Percentiles rank a stretch among this genome's conserved stretches.
Conservation (phyloP, 371 early-diverging fungal genomes). For the Apophysomyces variabilis region DNA sequence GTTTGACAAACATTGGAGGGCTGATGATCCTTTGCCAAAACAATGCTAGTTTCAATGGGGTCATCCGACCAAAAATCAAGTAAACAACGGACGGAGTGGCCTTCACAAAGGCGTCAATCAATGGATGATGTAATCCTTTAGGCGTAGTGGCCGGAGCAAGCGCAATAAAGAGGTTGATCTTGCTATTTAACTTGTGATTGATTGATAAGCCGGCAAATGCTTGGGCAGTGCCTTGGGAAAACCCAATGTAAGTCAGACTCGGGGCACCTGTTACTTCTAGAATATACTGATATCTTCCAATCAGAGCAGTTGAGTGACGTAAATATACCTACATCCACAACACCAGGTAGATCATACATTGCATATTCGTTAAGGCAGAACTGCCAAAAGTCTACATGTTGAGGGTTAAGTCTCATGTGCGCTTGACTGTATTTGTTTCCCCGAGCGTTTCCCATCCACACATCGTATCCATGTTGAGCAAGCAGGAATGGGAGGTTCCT, state of each 20-base stretch:
- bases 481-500: slow-evolving; percentile 74
- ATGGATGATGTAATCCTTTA: slow-evolving; percentile 76
- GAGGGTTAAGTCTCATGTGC: slow-evolving; percentile 71
- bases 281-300: slow-evolving; percentile 64
- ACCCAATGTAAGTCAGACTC: slow-evolving; percentile 91
- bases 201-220: slow-evolving; percentile 91
- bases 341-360: slow-evolving; percentile 83
- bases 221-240: slow-evolving; percentile 94
- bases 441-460: slow-evolving; percentile 96
- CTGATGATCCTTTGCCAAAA: slow-evolving; percentile 89
- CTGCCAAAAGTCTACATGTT: slow-evolving; percentile 87
- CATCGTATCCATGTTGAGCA: slow-evolving; percentile 91
- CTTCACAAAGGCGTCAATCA: slow-evolving; percentile 84
- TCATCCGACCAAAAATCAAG: slow-evolving; percentile 88
- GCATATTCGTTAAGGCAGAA: slow-evolving; percentile 94
- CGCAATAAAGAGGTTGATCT: slow-evolving; percentile 88
- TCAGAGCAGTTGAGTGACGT: not conserved
- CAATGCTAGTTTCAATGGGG: slow-evolving; percentile 76
- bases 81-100: slow-evolving; percentile 90
- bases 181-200: slow-evolving; percentile 76
- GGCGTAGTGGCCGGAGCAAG: slow-evolving; percentile 95
- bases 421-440: slow-evolving; percentile 96
- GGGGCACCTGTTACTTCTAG: slow-evolving; percentile 77
- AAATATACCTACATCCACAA: slow-evolving; percentile 68
- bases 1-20: slow-evolving; percentile 74